Evolutionary conservation across 345 rosid genomes (phyloP).

Genomic region (Moringa oleifera): DNA sequence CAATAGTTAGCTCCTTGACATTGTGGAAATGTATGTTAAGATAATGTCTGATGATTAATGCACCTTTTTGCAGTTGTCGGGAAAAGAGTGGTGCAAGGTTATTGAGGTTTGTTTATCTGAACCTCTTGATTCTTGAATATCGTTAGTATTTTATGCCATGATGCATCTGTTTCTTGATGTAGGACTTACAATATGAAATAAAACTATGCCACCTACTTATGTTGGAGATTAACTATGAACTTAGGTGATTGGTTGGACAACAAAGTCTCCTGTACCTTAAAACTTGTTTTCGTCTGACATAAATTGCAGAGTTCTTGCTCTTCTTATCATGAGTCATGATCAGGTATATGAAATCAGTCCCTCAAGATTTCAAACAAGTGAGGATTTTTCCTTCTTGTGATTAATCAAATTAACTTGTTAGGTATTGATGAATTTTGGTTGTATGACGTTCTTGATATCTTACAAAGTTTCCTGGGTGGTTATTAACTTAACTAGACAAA

Average conservation of each 20-base stretch:
- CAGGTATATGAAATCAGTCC: slow-evolving; percentile 19
- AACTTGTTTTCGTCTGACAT: slow-evolving; percentile 12
- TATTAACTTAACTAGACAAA: too few species aligned
- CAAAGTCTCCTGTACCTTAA: slow-evolving; percentile 13
- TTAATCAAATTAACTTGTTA: too few species aligned
- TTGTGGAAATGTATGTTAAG: slow-evolving; percentile 1
- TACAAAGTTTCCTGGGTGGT: too few species aligned
- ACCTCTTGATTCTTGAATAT: slow-evolving; percentile 4
- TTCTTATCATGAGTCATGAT: slow-evolving; percentile 20
- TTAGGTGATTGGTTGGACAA: slow-evolving; percentile 9
- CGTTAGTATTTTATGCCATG: neutral
- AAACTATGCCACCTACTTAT: slow-evolving; percentile 2
- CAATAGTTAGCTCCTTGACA: neutral
- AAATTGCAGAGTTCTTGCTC: slow-evolving; percentile 21
- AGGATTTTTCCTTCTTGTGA: too few species aligned
- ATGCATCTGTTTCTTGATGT: slow-evolving; percentile 2
- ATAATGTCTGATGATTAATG: slow-evolving; percentile 26
- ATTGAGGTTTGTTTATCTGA: slow-evolving; percentile 61
- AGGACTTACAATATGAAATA: neutral
- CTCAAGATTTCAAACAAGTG: neutral
- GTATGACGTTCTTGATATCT: too few species aligned
- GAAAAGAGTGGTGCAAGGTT: slow-evolving; percentile 64
- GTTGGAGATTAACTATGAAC: slow-evolving; percentile 10
- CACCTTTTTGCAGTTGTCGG: slow-evolving; percentile 50
- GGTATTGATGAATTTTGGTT: too few species aligned